Evolutionary conservation across 768 basidiomycete genomes (phyloP), one percentile per base, ranked within the genome.

Genomic region (Suillus bovinus): DNA sequence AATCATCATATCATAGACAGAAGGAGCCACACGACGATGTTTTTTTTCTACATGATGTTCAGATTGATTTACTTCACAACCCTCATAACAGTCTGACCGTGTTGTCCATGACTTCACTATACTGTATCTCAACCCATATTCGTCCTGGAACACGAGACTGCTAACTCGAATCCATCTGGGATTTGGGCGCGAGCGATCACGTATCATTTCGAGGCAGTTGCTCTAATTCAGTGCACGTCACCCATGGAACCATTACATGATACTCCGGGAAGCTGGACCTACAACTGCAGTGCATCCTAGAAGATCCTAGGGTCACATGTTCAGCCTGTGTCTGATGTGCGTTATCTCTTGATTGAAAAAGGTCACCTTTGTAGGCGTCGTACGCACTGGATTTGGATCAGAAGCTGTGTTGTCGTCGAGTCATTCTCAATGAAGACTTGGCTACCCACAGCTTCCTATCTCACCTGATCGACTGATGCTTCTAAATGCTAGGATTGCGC

Each of bases 401-500:
- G 38, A 38, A 24, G 24, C 54, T 39, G 36, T 56, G 6, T 27
- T 17, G 24, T 56, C 13, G 24, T 20, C 0, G 36, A 56, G 54
- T 38, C 34, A 38, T 22, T 20, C 54, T 38, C 36, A 5, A 56
- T 39, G 17, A 8, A 39, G 36, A 39, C 54, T 17, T 27, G 54
- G 31, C 36, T 27, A 27, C 24, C 17, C 22, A 38, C 24, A 49
- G 27, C 14, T 29, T 49, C 47, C 27, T 27, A 49, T 24, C 10
- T 38, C 36, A 17, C 2, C 54, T 56, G 24, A 52, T 31, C 5
- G 29, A 27, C 54, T 20, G 24, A 39, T 0, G 54, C 54, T 56
- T 56, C 54, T 39, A 38, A 56, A 56, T 56, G 17, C 54, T 56
- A 56, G 54, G 54, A 39, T 38, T 17, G 24, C 54, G 54, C 36